These are phyloP conservation scores for Pholiota adiposa DNA, from an alignment of 1,284 basidiomycete genomes.

Conservation along the genomic window DNA sequence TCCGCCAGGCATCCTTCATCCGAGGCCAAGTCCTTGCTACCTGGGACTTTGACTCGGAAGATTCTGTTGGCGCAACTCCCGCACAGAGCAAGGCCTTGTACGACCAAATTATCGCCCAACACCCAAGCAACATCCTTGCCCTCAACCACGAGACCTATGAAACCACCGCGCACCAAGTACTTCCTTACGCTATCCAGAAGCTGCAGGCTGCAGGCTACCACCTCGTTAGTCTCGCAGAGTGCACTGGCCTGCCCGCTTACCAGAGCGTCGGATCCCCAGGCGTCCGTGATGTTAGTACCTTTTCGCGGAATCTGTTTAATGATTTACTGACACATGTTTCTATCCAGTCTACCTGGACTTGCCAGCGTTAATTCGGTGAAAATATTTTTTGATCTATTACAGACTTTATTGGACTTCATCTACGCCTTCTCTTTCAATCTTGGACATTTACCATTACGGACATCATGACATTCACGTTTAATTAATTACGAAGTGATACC, in stretches of 20 bases:
- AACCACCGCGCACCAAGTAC: slow-evolving; percentile 41
- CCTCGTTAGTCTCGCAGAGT: slow-evolving; percentile 49
- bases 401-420: not conserved
- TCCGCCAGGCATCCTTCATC: slow-evolving; percentile 40
- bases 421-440: not conserved
- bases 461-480: not conserved
- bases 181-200: slow-evolving; percentile 37
- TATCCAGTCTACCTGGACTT: slow-evolving; percentile 9
- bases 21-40: slow-evolving; percentile 35
- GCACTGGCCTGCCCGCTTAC: slow-evolving; percentile 43
- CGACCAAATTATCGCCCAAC: slow-evolving; percentile 29
- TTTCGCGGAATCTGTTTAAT: not conserved
- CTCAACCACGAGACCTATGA: slow-evolving; percentile 49
- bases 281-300: slow-evolving; percentile 23
- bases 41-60: slow-evolving; percentile 47
- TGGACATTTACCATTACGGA: not conserved
- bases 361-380: not conserved
- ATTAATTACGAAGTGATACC: not conserved
- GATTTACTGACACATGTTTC: not conserved
- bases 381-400: not conserved
- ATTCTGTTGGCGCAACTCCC: slow-evolving; percentile 40
- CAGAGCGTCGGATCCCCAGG: slow-evolving; percentile 31
- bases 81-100: slow-evolving; percentile 37
- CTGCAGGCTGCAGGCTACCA: slow-evolving; percentile 43
- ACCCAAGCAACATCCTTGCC: slow-evolving; percentile 43